Evolutionary conservation across 2,329 filamentous ascomycete species (phyloP), one percentile per base, ranked within the genome.

Genomic region (Polytolypa hystricis): DNA sequence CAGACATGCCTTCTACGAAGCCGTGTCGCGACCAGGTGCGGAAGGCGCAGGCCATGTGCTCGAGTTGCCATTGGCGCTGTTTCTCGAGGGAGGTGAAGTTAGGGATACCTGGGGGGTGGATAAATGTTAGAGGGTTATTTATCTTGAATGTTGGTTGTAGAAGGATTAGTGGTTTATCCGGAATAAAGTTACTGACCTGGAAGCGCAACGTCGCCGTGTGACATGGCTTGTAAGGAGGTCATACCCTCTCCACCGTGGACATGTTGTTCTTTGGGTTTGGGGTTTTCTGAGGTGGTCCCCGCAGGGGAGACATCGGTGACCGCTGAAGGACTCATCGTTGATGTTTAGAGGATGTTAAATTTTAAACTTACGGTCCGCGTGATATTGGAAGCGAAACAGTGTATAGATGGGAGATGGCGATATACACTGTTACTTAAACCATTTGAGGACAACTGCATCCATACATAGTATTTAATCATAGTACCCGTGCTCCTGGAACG

Each of bases 31-130:
- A 60, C 51, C 69, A 70, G 5, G 69, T 60, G 17, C 67, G 58
- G 40, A 70, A 70, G 0, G 67, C 65, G 4, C 58, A 55, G 0
- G 61, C 67, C 49, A 70, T 58, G 31, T 67, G 58, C 11, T 67
- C 53, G 30, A 60, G 60, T 35, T 54, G 51, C 41, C 57, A 60
- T 34, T 52, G 51, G 20, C 57, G 45, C 47, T 61, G 56, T 15
- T 53, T 42, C 30, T 54, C 52, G 35, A 52, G 52, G 38, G 60
- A 51, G 20, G 42, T 44, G 34, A 57, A 57, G 27, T 21, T 43
- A n/a, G 47, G 48, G 36, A 56, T 43, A 15, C 42, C 42, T 43
- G 30, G 19, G 18, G 14, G 7, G 18, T 34, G 7, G 26, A 8
- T 21, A 15, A 17, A 15, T 9, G 26, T 14, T n/a, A 17, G 18